Percentiles rank a stretch among this genome's conserved stretches.
Evolutionary conservation across 108 stramenopile genomes (phyloP).

Genomic region (Pinguiococcus pyrenoidosus): DNA sequence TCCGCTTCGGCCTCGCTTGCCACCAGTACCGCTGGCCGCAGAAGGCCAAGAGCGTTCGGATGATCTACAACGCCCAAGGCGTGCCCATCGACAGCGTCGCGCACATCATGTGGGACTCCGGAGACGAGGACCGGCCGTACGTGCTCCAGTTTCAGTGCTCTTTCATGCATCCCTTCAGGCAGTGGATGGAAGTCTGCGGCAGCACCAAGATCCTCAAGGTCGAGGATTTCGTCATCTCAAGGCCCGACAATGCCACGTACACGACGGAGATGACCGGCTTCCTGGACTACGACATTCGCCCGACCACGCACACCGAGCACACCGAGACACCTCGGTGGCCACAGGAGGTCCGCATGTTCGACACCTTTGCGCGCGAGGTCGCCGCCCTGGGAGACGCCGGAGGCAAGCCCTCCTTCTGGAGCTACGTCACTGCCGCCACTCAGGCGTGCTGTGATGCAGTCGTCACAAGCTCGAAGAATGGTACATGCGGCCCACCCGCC

Average conservation of each 20-base stretch:
- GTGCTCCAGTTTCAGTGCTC: background rate
- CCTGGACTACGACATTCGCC: background rate
- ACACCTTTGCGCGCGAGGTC: too few relatives aligned
- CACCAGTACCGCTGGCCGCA: background rate
- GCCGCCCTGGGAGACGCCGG: too few relatives aligned
- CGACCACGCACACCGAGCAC: too few relatives aligned
- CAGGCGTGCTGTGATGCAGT: too few relatives aligned
- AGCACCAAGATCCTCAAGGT: background rate
- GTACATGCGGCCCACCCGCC: too few relatives aligned
- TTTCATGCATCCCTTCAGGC: background rate
- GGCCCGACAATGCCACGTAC: background rate
- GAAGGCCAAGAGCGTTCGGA: background rate
- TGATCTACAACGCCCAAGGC: background rate
- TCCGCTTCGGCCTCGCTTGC: slow-evolving; percentile 5
- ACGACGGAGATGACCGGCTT: background rate
- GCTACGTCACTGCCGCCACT: too few relatives aligned
- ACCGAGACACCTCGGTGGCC: background rate
- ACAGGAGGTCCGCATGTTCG: slow-evolving; percentile 1
- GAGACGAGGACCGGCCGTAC: background rate
- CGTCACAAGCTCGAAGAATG: too few relatives aligned
- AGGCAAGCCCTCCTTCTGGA: too few relatives aligned
- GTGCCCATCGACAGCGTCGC: slow-evolving; percentile 5
- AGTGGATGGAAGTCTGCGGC: background rate
- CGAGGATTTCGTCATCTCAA: slow-evolving; percentile 10
- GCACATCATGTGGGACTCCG: background rate